Evolutionary conservation across 305 asterid species (phyloP), one percentile per base, ranked within the genome.

Genomic region (Vinca major): DNA sequence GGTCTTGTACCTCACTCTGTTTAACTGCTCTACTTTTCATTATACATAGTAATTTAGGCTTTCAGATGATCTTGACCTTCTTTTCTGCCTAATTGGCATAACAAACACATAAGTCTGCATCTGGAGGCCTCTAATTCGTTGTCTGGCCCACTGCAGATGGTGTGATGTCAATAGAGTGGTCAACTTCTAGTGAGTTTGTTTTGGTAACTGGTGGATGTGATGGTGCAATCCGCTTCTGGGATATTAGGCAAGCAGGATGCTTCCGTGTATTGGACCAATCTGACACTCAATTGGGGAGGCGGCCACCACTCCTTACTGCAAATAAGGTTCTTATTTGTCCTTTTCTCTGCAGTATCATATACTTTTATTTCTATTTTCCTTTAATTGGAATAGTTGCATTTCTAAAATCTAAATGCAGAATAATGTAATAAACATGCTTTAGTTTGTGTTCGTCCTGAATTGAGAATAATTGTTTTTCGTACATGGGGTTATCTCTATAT

Each of bases 151-250:
- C 77, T 72, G 48, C 81, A 93, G 98, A 93, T 83, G 97, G 99
- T 74, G 95, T 93, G 49, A 93, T 93, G 97, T 88, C 97, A 33
- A 69, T 89, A 75, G 97, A 93, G 77, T 93, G 98, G 98, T 90
- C 98, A 77, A 85, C 85, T 63, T 93, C 98, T 63, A 87, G 90
- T 62, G 98, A 93, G 87, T 93, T 94, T 95, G 88, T 88, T 75
- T 80, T 93, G 83, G 74, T 86, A 75, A 90, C 97, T 56, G 98
- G 98, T 80, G 96, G 98, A 76, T 90, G 97, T 74, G 98, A 93
- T 73, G 98, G 98, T 69, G 98, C 97, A 45, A 87, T 93, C 79
- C 96, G 97, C 21, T 93, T 93, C 76, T 93, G 98, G 98, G 98
- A 93, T 88, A 90, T 93, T 75, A 86, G 98, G 75, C 85, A 84